Base-by-base conservation (phyloP, 2,329 filamentous ascomycete species). In the Aquanectria penicillioides region DNA sequence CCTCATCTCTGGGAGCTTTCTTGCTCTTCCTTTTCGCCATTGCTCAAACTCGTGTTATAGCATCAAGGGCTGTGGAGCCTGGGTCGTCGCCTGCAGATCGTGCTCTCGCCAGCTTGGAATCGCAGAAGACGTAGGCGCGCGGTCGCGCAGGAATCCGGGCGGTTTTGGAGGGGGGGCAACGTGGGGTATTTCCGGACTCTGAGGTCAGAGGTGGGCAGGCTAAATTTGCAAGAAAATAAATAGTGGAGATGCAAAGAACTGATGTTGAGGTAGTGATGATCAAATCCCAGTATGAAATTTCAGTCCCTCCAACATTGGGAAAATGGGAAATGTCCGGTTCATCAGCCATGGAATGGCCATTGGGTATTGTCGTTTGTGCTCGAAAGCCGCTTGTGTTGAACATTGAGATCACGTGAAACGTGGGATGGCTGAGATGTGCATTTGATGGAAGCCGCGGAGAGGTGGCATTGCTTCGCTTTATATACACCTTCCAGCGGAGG, bases 1-100 rank as follows among this genome's bases (percentile, higher is more conserved):
- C 58, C 43, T 64, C 59, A 43, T 47, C 34, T 47, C 36, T 26
- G 26, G 62, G 87, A 87, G 47, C 86, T 26, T 74, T 60, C 71
- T 81, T 82, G 63, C 73, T 77, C 71, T 79, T 83, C 69, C 81
- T 80, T 69, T 76, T 84, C 44, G 74, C 75, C 81, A 84, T 84
- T 50, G 10, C 55, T 48, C 13, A 49, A 5, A 26, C 31, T 51
- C 15, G 15, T 36, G 15, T 29, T 23, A 51, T 12, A 33, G 48
- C 55, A 51, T 51, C 22, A 38, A 26, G 33, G 8, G 13, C 15
- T 8, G 33, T 11, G 18, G 17, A 20, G 26, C 13, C 17, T 13
- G 13, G 26, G 22, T 37, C 8, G 33, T 15, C 28, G 47, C 23
- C 17, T 26, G 29, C 17, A 22, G 34, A 34, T 49, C 28, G 40